Conservation (phyloP, 306 rosid genomes). For the Trichosanthes truncata region DNA sequence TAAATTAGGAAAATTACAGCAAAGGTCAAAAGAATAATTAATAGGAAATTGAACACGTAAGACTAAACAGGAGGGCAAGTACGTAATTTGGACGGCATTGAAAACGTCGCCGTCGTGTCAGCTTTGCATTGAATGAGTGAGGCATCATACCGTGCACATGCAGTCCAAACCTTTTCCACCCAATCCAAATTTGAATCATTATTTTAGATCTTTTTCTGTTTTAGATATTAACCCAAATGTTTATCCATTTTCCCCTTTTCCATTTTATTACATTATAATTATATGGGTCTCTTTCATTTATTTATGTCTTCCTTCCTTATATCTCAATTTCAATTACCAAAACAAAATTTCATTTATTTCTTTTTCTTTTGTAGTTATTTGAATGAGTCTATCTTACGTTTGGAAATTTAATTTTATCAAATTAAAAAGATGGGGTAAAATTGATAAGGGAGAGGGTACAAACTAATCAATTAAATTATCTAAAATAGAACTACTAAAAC, state of each 20-base stretch:
- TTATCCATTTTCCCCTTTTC: not conserved
- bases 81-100: not conserved
- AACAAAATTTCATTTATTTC: not conserved
- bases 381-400: not conserved
- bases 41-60: not conserved
- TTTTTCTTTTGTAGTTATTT: not conserved
- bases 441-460: not conserved
- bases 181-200: not conserved
- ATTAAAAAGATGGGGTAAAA: no score
- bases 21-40: not conserved
- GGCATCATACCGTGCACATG: not conserved
- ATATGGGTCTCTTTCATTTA: not conserved
- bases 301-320: not conserved
- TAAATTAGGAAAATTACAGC: not conserved
- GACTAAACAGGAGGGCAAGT: not conserved
- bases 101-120: slow-evolving; percentile 1
- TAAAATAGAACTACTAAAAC: not conserved
- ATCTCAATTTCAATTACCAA: not conserved
- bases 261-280: slow-evolving; percentile 1
- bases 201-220: not conserved
- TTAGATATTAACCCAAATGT: slow-evolving; percentile 2
- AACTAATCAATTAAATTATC: not conserved
- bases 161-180: not conserved
- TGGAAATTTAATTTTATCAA: not conserved
- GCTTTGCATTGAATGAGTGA: not conserved